Conservation (phyloP, 73 alveolate genomes). For the Loxodes magnus region DNA sequence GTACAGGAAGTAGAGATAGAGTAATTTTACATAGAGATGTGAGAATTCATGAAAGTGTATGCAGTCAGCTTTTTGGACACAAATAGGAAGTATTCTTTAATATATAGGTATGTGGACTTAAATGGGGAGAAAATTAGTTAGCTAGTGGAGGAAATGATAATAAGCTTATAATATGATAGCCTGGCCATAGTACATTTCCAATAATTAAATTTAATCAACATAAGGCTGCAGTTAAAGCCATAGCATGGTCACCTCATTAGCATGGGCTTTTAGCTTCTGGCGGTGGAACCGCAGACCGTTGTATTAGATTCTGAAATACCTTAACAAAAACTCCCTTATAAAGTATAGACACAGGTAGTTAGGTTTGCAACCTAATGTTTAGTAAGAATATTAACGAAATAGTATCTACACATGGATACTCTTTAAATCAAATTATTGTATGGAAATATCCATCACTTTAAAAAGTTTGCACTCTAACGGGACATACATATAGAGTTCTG, state of each 20-base stretch:
- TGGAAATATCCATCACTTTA: constrained; percentile 89
- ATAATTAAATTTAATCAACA: constrained; percentile 71
- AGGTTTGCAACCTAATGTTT: constrained; percentile 94
- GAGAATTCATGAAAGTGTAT: constrained; percentile 30
- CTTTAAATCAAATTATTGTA: constrained; percentile 86
- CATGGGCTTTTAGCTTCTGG: constrained; percentile 95
- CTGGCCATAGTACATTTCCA: no score
- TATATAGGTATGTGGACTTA: constrained; percentile 95
- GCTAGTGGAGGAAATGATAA: constrained; percentile 99
- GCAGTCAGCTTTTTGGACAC: constrained; percentile 4
- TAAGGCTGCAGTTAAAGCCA: constrained; percentile 98
- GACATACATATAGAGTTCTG: constrained; percentile 96
- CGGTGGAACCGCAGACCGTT: constrained; percentile 98
- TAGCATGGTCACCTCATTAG: constrained; percentile 99
- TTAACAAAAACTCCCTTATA: constrained; percentile 45
- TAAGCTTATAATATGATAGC: constrained; percentile 89
- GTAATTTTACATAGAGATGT: constrained; percentile 81
- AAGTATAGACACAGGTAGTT: constrained; percentile 90
- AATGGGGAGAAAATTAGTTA: constrained; percentile 97
- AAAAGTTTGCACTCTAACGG: constrained; percentile 89
- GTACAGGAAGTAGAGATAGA: constrained; percentile 88
- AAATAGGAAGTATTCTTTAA: constrained; percentile 10
- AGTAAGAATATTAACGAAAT: constrained; percentile 92
- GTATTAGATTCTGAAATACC: constrained; percentile 97
- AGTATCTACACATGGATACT: constrained; percentile 97